phyloP scores from a whole-genome alignment of 2,329 filamentous ascomycete species.

The Paramyrothecium roridum region DNA sequence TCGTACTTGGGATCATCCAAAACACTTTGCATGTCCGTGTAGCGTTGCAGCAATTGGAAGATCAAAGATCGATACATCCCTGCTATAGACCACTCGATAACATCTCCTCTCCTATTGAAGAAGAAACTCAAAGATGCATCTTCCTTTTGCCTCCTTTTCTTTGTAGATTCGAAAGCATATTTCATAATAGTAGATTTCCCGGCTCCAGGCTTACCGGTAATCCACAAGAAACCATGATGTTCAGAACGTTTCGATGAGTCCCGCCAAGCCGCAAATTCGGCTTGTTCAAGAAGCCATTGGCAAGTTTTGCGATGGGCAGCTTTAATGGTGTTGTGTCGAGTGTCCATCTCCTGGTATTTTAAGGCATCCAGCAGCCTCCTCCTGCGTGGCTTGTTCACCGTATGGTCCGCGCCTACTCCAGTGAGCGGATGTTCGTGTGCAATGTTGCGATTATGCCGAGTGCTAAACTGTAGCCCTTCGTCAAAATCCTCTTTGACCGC shows the following conservation, averaged over 20 bases:
- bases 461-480: background rate
- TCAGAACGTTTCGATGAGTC: background rate
- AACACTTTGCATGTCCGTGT: background rate
- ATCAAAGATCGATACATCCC: background rate
- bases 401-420: no score
- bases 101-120: background rate
- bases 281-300: background rate
- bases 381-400: background rate
- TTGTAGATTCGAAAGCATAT: background rate
- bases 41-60: background rate
- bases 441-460: background rate
- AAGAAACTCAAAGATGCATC: constrained; percentile 2
- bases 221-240: background rate
- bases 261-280: background rate
- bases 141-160: background rate
- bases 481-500: background rate
- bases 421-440: no score
- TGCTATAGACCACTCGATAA: background rate
- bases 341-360: background rate
- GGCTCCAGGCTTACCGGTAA: background rate
- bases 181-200: background rate
- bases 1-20: constrained; percentile 5
- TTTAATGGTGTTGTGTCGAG: background rate
- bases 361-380: background rate
- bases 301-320: background rate